These are phyloP conservation scores for Teunomyces gatunensis DNA, from an alignment of 805 yeast species.

Conservation along the genomic window DNA sequence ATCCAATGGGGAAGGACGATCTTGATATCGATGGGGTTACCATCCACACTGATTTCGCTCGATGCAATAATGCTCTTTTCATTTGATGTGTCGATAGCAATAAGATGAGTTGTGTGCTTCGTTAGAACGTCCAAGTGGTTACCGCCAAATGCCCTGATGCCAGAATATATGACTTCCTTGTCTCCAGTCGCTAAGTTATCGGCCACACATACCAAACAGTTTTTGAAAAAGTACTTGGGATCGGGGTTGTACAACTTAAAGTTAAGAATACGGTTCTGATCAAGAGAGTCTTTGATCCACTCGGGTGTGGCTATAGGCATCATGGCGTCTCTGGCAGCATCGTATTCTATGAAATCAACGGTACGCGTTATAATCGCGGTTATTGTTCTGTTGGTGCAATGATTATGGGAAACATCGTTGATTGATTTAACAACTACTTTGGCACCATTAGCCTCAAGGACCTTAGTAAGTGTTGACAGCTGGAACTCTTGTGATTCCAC, in stretches of 20 bases:
- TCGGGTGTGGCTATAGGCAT: conserved; percentile 61
- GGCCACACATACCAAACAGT: conserved; percentile 56
- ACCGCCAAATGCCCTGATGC: conserved; percentile 77
- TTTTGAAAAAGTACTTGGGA: conserved; percentile 60
- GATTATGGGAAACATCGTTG: conserved; percentile 16
- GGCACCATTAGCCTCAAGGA: conserved; percentile 21
- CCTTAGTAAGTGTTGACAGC: conserved; percentile 10
- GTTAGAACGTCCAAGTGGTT: conserved; percentile 61
- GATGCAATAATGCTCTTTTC: conserved; percentile 60
- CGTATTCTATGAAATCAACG: conserved; percentile 51
- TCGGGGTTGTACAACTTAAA: conserved; percentile 69
- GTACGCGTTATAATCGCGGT: conserved; percentile 54
- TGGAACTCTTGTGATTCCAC: conserved; percentile 16
- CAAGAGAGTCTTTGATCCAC: conserved; percentile 57
- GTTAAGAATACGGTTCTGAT: conserved; percentile 42
- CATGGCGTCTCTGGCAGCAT: conserved; percentile 47
- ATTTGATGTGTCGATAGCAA: conserved; percentile 52
- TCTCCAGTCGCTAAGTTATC: conserved; percentile 59
- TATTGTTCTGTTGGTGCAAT: conserved; percentile 13
- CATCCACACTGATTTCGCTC: conserved; percentile 20
- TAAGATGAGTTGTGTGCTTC: conserved; percentile 73
- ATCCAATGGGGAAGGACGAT: conserved; percentile 81
- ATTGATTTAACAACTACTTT: conserved; percentile 18
- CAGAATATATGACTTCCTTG: conserved; percentile 64
- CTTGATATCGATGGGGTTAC: conserved; percentile 39